Percentiles rank a stretch among this genome's conserved stretches.
Conservation (phyloP, 2,329 filamentous ascomycete genomes). For the Sporothrix globosa region DNA sequence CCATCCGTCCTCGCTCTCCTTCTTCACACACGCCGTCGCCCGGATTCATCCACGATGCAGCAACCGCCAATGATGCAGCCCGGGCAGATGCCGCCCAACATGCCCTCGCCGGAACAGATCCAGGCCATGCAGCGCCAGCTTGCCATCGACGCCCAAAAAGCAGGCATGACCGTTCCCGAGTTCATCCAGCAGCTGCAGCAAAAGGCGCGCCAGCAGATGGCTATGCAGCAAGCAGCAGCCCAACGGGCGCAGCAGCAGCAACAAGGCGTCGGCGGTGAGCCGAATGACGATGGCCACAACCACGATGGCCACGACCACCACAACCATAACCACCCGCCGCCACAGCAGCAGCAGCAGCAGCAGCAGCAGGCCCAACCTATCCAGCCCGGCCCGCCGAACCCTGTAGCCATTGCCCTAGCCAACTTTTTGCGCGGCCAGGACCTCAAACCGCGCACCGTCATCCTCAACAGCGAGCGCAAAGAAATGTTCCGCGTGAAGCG, state of each 20-base stretch:
- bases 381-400: constrained; percentile 79
- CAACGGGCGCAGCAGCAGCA: constrained; percentile 48
- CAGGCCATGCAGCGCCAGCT: constrained; percentile 81
- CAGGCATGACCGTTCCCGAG: constrained; percentile 81
- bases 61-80: constrained; percentile 35
- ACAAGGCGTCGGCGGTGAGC: not conserved
- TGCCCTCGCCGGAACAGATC: constrained; percentile 82
- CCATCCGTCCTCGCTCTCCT: not conserved
- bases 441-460: constrained; percentile 86
- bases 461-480: constrained; percentile 93
- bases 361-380: constrained; percentile 63
- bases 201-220: constrained; percentile 58
- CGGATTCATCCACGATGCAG: constrained; percentile 36
- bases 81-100: constrained; percentile 44
- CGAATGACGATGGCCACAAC: constrained; percentile 44
- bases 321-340: constrained; percentile 41
- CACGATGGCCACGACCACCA: constrained; percentile 51
- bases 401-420: constrained; percentile 84
- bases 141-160: constrained; percentile 78
- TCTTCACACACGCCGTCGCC: not conserved
- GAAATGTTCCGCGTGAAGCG: constrained; percentile 99
- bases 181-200: constrained; percentile 73
- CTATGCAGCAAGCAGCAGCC: constrained; percentile 48
- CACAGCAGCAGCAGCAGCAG: constrained; percentile 39
- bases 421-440: constrained; percentile 83